phyloP scores from a whole-genome alignment of 2,329 filamentous ascomycete genomes.

The Aspergillus sp. region DNA sequence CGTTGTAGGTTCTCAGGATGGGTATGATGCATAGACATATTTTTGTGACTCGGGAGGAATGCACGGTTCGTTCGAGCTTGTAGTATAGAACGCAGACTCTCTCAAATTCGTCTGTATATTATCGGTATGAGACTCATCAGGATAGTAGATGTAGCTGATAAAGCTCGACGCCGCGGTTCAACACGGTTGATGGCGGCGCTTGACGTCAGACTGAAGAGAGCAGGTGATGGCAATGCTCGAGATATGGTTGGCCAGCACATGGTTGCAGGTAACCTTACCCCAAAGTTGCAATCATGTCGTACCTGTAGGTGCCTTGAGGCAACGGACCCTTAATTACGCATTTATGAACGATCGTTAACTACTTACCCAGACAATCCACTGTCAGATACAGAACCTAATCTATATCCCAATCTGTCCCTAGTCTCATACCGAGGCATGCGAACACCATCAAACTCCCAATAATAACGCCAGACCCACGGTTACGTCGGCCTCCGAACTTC shows the following conservation, averaged over 20 bases:
- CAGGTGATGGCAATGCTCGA: neutral
- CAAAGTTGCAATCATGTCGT: too few relatives aligned
- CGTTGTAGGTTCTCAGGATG: neutral
- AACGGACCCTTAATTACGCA: too few relatives aligned
- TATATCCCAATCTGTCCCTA: neutral
- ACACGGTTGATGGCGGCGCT: neutral
- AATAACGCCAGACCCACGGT: constrained; percentile 7
- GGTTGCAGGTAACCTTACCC: too few relatives aligned
- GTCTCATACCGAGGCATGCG: neutral
- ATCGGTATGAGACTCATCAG: too few relatives aligned
- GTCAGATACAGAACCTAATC: too few relatives aligned
- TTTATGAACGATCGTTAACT: too few relatives aligned
- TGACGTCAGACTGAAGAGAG: constrained; percentile 1
- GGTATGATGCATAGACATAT: neutral
- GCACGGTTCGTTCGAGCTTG: too few relatives aligned
- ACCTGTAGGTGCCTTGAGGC: too few relatives aligned
- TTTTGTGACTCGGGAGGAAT: too few relatives aligned
- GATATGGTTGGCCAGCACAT: neutral
- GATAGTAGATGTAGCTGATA: neutral
- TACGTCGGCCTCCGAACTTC: constrained; percentile 14
- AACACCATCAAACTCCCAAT: neutral
- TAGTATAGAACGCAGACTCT: too few relatives aligned
- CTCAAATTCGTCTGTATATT: too few relatives aligned
- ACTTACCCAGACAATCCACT: too few relatives aligned
- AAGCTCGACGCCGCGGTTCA: neutral